phyloP scores from a whole-genome alignment of 129 eudicot genomes.

The Artemisia annua region DNA sequence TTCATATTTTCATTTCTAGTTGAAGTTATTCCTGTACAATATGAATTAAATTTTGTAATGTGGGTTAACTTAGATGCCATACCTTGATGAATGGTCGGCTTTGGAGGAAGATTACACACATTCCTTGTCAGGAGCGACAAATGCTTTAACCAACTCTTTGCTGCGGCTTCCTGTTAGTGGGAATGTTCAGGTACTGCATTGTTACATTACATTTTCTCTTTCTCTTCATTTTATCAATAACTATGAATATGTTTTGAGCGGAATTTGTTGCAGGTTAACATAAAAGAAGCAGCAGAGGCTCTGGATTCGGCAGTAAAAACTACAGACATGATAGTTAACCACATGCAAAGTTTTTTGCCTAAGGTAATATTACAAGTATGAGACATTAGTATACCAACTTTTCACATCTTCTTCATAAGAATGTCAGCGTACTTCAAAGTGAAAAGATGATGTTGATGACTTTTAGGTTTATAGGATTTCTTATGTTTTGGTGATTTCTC shows the following conservation, averaged over 20 bases:
- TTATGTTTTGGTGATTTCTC: not conserved
- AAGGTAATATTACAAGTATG: conserved; percentile 38
- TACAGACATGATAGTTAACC: conserved; percentile 46
- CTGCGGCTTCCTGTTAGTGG: conserved; percentile 70
- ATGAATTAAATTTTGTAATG: not conserved
- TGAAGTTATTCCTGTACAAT: conserved; percentile 1
- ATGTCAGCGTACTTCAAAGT: not conserved
- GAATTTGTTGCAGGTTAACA: conserved; percentile 49
- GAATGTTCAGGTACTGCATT: conserved; percentile 53
- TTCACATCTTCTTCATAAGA: not conserved
- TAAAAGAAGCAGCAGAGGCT: conserved; percentile 57
- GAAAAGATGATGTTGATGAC: not conserved
- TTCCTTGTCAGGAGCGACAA: conserved; percentile 51
- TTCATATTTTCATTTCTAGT: not conserved
- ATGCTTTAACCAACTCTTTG: conserved; percentile 57
- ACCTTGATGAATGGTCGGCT: conserved; percentile 72
- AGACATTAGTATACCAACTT: conserved; percentile 15
- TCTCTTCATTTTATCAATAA: not conserved
- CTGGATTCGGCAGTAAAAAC: conserved; percentile 56
- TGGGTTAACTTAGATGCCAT: conserved; percentile 52
- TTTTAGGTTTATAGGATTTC: not conserved
- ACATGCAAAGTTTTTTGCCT: conserved; percentile 51
- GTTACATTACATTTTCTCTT: not conserved
- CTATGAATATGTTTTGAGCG: conserved; percentile 2
- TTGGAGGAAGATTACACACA: conserved; percentile 65